Evolutionary conservation across 129 eudicot genomes (phyloP).

Genomic region (Daucus carota): DNA sequence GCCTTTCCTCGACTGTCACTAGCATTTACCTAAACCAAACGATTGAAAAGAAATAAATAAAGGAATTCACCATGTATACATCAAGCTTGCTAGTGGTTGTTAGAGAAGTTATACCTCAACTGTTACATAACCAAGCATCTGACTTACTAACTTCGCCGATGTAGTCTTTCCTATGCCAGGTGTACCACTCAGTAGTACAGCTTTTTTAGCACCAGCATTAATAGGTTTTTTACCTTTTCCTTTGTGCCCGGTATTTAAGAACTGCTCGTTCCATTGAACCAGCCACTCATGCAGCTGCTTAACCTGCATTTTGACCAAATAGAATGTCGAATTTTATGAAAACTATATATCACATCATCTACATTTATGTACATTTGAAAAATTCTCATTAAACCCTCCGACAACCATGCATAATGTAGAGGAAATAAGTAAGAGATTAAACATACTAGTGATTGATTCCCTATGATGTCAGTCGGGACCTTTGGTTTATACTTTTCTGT

Average conservation of each 20-base stretch:
- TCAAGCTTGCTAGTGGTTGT: background rate
- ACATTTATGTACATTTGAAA: background rate
- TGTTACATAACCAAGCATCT: conserved; percentile 82
- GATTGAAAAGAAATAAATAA: background rate
- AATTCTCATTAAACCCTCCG: background rate
- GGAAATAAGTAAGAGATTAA: background rate
- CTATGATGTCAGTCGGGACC: conserved; percentile 62
- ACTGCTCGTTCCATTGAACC: conserved; percentile 57
- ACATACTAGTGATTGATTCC: conserved; percentile 78
- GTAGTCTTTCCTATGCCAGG: conserved; percentile 99
- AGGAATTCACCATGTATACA: background rate
- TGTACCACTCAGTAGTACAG: conserved; percentile 71
- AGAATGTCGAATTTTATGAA: conserved; percentile 2
- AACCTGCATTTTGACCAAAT: conserved; percentile 39
- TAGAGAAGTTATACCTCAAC: conserved; percentile 47
- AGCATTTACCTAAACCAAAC: conserved; percentile 70
- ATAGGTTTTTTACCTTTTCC: conserved; percentile 71
- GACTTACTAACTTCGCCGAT: conserved; percentile 82
- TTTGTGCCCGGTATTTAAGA: conserved; percentile 40
- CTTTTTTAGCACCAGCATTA: conserved; percentile 70
- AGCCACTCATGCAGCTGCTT: conserved; percentile 89
- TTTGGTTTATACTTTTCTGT: conserved; percentile 87
- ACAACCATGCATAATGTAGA: background rate
- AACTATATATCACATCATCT: background rate
- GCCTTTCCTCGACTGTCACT: conserved; percentile 98